Conservation (phyloP, 106 monocot genomes). For the Chionographis japonica region DNA sequence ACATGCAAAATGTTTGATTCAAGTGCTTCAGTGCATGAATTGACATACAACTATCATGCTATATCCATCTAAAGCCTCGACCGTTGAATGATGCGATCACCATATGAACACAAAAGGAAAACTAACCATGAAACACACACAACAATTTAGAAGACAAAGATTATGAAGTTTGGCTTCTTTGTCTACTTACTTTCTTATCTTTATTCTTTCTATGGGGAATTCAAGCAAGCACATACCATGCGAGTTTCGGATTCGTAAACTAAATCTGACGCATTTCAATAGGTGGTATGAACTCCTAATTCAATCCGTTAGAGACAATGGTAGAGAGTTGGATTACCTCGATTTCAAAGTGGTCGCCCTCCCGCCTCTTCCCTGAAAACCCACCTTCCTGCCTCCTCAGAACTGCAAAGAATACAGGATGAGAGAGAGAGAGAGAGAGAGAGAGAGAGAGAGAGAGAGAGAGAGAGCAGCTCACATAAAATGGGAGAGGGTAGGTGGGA, state of each 20-base stretch:
- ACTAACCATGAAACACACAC: background rate
- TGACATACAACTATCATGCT: no score
- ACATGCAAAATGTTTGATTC: no score
- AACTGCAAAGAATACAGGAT: conserved; percentile 37
- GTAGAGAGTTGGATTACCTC: conserved; percentile 41
- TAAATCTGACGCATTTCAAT: no score
- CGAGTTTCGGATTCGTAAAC: background rate
- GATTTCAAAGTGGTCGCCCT: conserved; percentile 73
- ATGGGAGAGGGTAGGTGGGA: conserved; percentile 66
- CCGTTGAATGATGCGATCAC: no score
- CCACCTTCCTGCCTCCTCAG: conserved; percentile 49
- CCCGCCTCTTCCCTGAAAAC: conserved; percentile 30
- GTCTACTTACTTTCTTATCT: no score
- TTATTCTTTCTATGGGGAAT: background rate
- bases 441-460: background rate
- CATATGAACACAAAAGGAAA: background rate
- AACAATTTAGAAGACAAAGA: background rate
- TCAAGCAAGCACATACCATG: background rate
- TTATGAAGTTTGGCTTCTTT: no score
- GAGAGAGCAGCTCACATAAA: conserved; percentile 35
- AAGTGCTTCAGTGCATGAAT: no score
- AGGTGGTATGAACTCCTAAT: no score
- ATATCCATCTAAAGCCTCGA: no score
- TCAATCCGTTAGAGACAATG: no score
- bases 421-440: background rate